Evolutionary conservation across 2,329 filamentous ascomycete genomes (phyloP).

Genomic region (Fusarium irregulare): DNA sequence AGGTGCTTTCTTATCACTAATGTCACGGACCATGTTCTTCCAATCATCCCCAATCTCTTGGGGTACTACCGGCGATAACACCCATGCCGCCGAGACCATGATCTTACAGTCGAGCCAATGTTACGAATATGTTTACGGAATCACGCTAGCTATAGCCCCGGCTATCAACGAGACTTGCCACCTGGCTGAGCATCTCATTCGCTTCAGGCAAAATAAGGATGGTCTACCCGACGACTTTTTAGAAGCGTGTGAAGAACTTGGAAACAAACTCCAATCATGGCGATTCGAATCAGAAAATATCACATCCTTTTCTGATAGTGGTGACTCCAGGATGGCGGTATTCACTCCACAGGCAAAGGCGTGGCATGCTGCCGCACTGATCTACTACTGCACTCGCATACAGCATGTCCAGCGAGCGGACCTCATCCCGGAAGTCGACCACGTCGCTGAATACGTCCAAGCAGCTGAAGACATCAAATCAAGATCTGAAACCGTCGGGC

Average conservation of each 20-base stretch:
- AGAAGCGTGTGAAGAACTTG: neutral
- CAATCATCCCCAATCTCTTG: neutral
- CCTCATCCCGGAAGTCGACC: neutral
- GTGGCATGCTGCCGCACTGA: neutral
- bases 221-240: neutral
- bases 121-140: neutral
- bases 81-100: neutral
- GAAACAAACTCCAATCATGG: neutral
- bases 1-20: neutral
- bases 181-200: neutral
- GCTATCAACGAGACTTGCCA: neutral
- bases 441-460: neutral
- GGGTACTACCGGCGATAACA: neutral
- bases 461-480: neutral
- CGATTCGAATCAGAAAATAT: neutral
- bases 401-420: neutral
- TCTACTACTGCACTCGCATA: constrained; percentile 1
- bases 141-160: neutral
- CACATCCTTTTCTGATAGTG: neutral
- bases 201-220: neutral
- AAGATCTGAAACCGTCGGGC: neutral
- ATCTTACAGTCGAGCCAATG: neutral
- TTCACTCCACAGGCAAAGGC: neutral
- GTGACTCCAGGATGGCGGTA: neutral
- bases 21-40: neutral